Evolutionary conservation across 345 rosid genomes (phyloP), one percentile per base, ranked within the genome.

Genomic region (Aethionema arabicum): DNA sequence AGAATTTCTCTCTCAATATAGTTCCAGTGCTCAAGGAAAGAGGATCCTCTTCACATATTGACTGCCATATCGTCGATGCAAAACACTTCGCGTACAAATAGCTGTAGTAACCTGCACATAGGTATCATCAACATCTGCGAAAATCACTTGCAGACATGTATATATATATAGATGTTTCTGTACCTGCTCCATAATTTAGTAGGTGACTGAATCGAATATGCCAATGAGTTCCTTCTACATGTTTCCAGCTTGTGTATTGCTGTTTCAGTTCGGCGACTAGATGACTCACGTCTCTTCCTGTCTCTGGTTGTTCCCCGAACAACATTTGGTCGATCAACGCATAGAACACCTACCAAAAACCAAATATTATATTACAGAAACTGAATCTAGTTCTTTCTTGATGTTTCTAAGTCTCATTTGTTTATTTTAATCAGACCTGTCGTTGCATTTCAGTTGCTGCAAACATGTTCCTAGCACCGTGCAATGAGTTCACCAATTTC

Each of bases 361-460:
- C 44, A 50, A 54, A 56, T 21, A 21, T 21, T 2, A 21, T 2
- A 21, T 21, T 21, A 11, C 27, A 62, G 11, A 61, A 32, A 12
- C 46, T 14, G 53, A 42, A 40, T 40, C n/a, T 40, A 8, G 11
- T 0, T n/a, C n/a, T n/a, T n/a, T n/a, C 6, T 14, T 35, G 50
- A 38, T 31, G 8, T 59, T 44, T 66, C 8, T 38, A 8, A 3
- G 8, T 29, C 5, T 1, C 8, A n/a, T 56, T 4, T 30, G 10
- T 11, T 35, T 13, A 32, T 35, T 56, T 32, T 40, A 68, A 68
- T 42, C 61, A 58, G 52, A 92, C 98, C 97, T 90, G 97, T 6
- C 90, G 91, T 66, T 93, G 98, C 79, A 93, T 50, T 70, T 90
- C 99, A 6, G 99, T 93, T 13, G 99, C 97, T 0, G 90, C 84